These are phyloP conservation scores for Solanum habrochaites DNA, from an alignment of 257 asterid species.

Conservation along the genomic window DNA sequence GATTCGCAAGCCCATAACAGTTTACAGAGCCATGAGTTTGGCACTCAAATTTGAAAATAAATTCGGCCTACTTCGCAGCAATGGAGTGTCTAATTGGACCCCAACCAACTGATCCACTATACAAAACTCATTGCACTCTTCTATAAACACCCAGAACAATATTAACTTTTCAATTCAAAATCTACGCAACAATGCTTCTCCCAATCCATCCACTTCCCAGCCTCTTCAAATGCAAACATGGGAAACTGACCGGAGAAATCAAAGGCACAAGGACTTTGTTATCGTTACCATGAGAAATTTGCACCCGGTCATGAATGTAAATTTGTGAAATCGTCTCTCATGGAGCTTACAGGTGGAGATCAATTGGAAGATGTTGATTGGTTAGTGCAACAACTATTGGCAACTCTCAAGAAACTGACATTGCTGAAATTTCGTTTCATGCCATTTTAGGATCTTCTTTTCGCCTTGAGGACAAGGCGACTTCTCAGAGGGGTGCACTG, in stretches of 20 bases:
- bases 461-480: too few relatives aligned
- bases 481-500: too few relatives aligned
- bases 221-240: background rate
- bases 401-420: background rate
- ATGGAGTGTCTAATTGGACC: background rate
- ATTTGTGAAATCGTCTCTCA: background rate
- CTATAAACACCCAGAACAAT: too few relatives aligned
- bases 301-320: background rate
- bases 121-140: too few relatives aligned
- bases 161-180: background rate
- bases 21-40: background rate
- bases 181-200: background rate
- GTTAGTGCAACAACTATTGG: background rate
- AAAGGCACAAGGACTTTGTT: background rate
- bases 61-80: background rate
- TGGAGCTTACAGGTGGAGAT: background rate
- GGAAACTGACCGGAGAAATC: background rate
- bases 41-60: background rate
- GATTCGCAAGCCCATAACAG: background rate
- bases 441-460: background rate
- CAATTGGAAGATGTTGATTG: background rate
- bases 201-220: background rate
- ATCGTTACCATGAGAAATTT: background rate
- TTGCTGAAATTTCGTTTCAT: background rate
- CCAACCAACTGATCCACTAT: background rate